A percentile compares a stretch with the other conserved stretches of the same genome.
phyloP scores from a whole-genome alignment of 768 basidiomycete species.

The Phylloporus arenicola region DNA sequence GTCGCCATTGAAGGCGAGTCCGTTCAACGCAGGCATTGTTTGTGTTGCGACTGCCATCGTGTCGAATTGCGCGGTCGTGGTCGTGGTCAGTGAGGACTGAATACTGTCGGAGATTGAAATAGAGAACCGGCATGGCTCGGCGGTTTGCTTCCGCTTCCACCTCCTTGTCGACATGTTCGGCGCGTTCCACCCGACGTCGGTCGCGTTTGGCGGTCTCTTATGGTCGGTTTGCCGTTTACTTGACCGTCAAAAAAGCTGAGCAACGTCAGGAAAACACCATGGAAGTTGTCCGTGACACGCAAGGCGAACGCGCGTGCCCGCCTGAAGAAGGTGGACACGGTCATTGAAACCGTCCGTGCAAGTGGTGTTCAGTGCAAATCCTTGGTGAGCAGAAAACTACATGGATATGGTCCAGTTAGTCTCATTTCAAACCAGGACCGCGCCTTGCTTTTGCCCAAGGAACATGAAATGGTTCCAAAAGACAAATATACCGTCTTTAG shows the following conservation, averaged over 20 bases:
- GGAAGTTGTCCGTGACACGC: constrained; percentile 85
- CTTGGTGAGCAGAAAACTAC: constrained; percentile 49
- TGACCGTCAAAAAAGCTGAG: neutral
- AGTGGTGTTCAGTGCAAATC: constrained; percentile 77
- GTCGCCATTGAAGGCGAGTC: constrained; percentile 36
- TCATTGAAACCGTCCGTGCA: constrained; percentile 80
- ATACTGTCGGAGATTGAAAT: constrained; percentile 26
- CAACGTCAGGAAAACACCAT: constrained; percentile 79
- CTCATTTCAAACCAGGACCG: constrained; percentile 43
- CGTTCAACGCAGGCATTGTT: constrained; percentile 38
- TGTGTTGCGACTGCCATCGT: constrained; percentile 45
- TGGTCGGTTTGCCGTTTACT: constrained; percentile 47
- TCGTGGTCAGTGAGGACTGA: constrained; percentile 20
- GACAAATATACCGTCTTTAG: constrained; percentile 97
- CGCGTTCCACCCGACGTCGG: constrained; percentile 69
- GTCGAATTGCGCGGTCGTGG: constrained; percentile 13
- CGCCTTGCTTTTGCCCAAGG: constrained; percentile 83
- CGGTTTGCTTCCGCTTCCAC: neutral
- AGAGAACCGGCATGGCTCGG: constrained; percentile 20
- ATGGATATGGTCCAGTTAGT: neutral
- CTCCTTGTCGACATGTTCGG: constrained; percentile 61
- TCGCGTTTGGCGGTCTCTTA: constrained; percentile 70
- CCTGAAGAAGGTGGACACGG: constrained; percentile 88
- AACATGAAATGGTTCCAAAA: constrained; percentile 84
- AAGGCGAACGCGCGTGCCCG: constrained; percentile 89